Conservation (phyloP, 106 monocot genomes). For the Dioscorea alata region DNA sequence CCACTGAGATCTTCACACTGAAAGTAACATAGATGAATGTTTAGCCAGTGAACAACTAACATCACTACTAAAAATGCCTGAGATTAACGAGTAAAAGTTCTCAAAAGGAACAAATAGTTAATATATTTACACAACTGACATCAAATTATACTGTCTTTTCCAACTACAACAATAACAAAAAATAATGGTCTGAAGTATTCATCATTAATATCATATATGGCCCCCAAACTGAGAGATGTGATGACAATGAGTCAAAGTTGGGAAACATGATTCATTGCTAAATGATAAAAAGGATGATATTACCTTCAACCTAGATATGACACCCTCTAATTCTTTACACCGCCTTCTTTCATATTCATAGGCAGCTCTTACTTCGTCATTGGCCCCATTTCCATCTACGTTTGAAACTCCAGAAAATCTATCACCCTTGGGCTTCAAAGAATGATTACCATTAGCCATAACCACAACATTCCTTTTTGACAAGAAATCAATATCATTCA, state of each 20-base stretch:
- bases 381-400: conserved; percentile 17
- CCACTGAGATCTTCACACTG: conserved; percentile 75
- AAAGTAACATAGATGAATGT: conserved; percentile 6
- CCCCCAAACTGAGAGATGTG: too few species aligned
- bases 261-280: too few species aligned
- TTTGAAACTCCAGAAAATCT: conserved; percentile 7
- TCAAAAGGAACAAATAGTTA: too few species aligned
- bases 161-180: too few species aligned
- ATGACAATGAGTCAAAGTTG: too few species aligned
- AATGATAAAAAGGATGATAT: neutral
- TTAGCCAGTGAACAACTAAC: neutral
- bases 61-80: too few species aligned
- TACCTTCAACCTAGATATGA: conserved; percentile 76
- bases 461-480: conserved; percentile 32
- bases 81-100: too few species aligned
- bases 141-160: too few species aligned
- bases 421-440: conserved; percentile 12
- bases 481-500: conserved; percentile 20
- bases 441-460: conserved; percentile 19
- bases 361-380: conserved; percentile 54
- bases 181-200: too few species aligned
- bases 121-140: too few species aligned
- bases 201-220: too few species aligned
- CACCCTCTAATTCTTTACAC: conserved; percentile 64
- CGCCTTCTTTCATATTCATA: conserved; percentile 71